Conservation (phyloP, 2,329 filamentous ascomycete genomes). For the Alternaria sp. region DNA sequence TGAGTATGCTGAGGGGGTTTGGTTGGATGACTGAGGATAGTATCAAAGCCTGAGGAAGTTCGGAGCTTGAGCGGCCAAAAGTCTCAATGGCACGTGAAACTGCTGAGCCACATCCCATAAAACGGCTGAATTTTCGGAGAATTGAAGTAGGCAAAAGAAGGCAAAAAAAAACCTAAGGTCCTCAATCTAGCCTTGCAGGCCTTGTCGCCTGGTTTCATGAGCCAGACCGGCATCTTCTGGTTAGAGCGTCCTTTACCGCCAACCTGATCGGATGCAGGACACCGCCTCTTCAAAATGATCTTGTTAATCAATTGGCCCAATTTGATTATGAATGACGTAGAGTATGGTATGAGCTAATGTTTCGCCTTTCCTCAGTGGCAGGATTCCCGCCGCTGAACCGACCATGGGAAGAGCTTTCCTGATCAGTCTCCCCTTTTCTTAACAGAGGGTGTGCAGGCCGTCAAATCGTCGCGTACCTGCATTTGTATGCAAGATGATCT, state of each 20-base stretch:
- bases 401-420: too few relatives aligned
- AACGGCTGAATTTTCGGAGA: not conserved
- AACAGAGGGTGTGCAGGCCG: too few relatives aligned
- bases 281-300: not conserved
- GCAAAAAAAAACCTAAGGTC: not conserved
- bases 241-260: not conserved
- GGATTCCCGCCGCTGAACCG: too few relatives aligned
- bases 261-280: not conserved
- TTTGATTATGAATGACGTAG: too few relatives aligned
- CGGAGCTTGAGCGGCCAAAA: not conserved
- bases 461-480: too few relatives aligned
- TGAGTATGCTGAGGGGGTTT: not conserved
- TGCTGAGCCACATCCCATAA: not conserved
- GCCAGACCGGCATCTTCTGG: not conserved
- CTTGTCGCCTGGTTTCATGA: not conserved
- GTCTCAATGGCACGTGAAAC: not conserved
- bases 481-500: too few relatives aligned
- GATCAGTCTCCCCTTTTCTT: too few relatives aligned
- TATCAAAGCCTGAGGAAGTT: not conserved
- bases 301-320: not conserved
- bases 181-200: not conserved
- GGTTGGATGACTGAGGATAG: not conserved
- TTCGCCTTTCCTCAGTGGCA: too few relatives aligned
- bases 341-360: too few relatives aligned
- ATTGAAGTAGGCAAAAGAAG: not conserved